A percentile compares a stretch with the other conserved stretches of the same genome.
phyloP scores from a whole-genome alignment of 2,329 filamentous ascomycete species.

The Esteya vermicola region DNA sequence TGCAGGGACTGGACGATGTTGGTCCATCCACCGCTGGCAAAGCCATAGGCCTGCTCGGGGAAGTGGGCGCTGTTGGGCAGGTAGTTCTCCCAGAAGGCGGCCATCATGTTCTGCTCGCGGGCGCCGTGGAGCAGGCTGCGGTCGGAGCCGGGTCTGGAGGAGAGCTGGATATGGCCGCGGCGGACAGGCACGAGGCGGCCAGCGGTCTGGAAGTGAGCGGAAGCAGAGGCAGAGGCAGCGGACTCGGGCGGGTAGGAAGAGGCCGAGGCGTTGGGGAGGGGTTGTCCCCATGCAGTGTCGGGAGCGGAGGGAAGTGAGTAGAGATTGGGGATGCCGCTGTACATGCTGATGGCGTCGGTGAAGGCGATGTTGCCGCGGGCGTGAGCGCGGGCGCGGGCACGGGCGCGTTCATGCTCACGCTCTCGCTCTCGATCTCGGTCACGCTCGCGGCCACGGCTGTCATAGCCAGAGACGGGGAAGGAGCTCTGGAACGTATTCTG shows the following conservation, averaged over 20 bases:
- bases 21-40: constrained; percentile 11
- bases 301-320: no score
- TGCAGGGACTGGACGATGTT: constrained; percentile 9
- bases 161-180: not conserved
- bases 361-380: no score
- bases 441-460: no score
- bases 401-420: no score
- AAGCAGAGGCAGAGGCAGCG: not conserved
- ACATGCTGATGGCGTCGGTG: no score
- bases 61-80: constrained; percentile 10
- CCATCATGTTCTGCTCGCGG: constrained; percentile 7
- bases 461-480: no score
- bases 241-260: not conserved
- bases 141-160: constrained; percentile 1
- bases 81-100: constrained; percentile 10
- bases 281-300: no score
- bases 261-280: not conserved
- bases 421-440: no score
- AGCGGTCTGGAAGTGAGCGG: not conserved
- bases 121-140: constrained; percentile 4
- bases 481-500: no score
- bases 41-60: constrained; percentile 3
- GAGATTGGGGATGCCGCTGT: no score
- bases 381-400: no score
- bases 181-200: constrained; percentile 5